Percentiles rank a stretch among this genome's conserved stretches.
Conservation (phyloP, 768 basidiomycete species). For the Chalciporus pseudorubinellus region DNA sequence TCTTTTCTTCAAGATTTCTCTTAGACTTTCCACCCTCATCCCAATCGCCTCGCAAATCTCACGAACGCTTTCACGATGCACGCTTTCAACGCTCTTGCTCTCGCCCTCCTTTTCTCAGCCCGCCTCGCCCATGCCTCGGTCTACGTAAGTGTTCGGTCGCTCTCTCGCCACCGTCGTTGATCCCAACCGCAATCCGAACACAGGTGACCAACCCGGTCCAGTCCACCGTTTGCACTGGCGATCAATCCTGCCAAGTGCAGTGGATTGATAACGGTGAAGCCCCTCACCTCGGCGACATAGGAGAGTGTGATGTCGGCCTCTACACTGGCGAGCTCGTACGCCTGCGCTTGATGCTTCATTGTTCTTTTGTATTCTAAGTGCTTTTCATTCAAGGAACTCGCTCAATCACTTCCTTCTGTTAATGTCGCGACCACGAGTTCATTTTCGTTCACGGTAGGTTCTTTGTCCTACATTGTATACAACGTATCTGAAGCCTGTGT, state of each 20-base stretch:
- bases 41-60: not conserved
- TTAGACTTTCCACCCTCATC: slow-evolving; percentile 4
- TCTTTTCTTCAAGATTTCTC: slow-evolving; percentile 3
- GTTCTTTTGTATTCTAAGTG: not conserved
- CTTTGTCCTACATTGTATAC: not conserved
- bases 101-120: slow-evolving; percentile 23
- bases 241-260: slow-evolving; percentile 48
- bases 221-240: slow-evolving; percentile 49
- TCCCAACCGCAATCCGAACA: not conserved
- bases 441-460: slow-evolving; percentile 54
- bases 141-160: slow-evolving; percentile 16
- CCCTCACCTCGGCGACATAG: slow-evolving; percentile 51
- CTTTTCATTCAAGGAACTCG: slow-evolving; percentile 42
- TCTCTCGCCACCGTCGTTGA: not conserved
- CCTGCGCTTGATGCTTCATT: slow-evolving; percentile 1
- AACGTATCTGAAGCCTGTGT: not conserved
- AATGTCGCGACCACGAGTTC: slow-evolving; percentile 49
- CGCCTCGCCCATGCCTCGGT: slow-evolving; percentile 11
- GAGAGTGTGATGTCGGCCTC: slow-evolving; percentile 52
- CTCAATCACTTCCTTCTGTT: slow-evolving; percentile 54
- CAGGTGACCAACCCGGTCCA: slow-evolving; percentile 49
- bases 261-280: slow-evolving; percentile 63
- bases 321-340: slow-evolving; percentile 56
- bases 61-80: slow-evolving; percentile 16
- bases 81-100: slow-evolving; percentile 4